Conservation (phyloP, 1,139 yeast species). For the Lodderomyces metapsilosis region DNA sequence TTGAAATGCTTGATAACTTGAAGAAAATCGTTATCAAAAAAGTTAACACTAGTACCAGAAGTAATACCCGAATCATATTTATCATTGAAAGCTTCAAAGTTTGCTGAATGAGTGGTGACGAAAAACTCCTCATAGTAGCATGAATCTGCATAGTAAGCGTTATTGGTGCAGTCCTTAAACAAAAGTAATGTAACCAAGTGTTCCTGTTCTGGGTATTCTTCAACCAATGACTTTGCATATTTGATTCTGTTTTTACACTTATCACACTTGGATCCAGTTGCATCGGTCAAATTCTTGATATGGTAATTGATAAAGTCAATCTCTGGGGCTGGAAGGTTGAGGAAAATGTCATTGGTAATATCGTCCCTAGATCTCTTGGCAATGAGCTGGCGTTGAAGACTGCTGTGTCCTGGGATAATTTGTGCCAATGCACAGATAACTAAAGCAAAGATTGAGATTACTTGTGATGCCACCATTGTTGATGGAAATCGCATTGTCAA, state of each 20-base stretch:
- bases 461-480: slow-evolving; percentile 1
- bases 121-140: slow-evolving; percentile 39
- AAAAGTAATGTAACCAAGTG: slow-evolving; percentile 36
- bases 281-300: slow-evolving; percentile 23
- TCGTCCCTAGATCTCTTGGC: slow-evolving; percentile 15
- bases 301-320: slow-evolving; percentile 31
- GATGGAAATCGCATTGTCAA: background rate
- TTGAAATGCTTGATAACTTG: slow-evolving; percentile 37
- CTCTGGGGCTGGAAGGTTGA: slow-evolving; percentile 25
- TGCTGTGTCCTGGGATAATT: slow-evolving; percentile 20
- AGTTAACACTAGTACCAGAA: slow-evolving; percentile 24
- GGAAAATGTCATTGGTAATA: slow-evolving; percentile 27
- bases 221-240: slow-evolving; percentile 27
- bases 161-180: slow-evolving; percentile 33
- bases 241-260: slow-evolving; percentile 35
- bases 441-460: slow-evolving; percentile 5
- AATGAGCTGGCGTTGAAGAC: slow-evolving; percentile 19
- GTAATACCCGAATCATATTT: slow-evolving; percentile 25
- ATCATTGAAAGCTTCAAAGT: slow-evolving; percentile 17
- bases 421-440: slow-evolving; percentile 15
- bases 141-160: slow-evolving; percentile 26
- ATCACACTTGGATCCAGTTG: slow-evolving; percentile 29
- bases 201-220: slow-evolving; percentile 31
- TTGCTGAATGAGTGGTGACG: slow-evolving; percentile 32
- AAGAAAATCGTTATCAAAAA: slow-evolving; percentile 40